Evolutionary conservation across 371 early-diverging fungal species (phyloP).

Genomic region (Mortierella sp.): DNA sequence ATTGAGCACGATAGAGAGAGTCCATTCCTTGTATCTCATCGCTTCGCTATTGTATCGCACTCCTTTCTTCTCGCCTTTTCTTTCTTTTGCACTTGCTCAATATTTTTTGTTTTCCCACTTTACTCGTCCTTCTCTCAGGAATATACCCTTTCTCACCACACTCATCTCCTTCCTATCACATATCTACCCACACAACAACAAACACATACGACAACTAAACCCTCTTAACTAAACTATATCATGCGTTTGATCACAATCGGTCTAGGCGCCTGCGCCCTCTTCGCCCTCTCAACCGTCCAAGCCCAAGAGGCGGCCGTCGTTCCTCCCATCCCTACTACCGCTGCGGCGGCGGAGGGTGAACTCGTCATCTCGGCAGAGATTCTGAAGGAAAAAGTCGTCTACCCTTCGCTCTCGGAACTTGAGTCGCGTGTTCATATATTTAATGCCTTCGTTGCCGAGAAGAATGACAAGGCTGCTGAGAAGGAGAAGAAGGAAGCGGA

Average conservation of each 20-base stretch:
- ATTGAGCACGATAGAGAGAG: background rate
- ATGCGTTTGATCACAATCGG: conserved; percentile 37
- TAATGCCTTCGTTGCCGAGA: conserved; percentile 13
- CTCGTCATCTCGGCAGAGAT: conserved; percentile 12
- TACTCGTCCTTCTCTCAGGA: background rate
- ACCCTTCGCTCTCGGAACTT: conserved; percentile 31
- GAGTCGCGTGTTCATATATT: conserved; percentile 25
- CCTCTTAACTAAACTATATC: background rate
- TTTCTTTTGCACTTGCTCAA: background rate
- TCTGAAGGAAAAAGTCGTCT: conserved; percentile 24
- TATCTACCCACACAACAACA: background rate
- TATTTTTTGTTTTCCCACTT: background rate
- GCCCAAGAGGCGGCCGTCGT: conserved; percentile 16
- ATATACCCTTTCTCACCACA: too few relatives aligned
- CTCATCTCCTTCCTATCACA: too few relatives aligned
- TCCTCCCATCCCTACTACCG: background rate
- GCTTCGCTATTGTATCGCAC: background rate
- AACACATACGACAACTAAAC: too few relatives aligned
- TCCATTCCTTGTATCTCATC: background rate
- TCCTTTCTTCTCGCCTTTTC: background rate
- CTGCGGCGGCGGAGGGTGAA: conserved; percentile 9
- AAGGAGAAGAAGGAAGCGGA: background rate
- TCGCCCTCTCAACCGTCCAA: conserved; percentile 33
- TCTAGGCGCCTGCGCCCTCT: conserved; percentile 29
- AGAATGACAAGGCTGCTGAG: background rate